Evolutionary conservation across 345 rosid genomes (phyloP), one percentile per base, ranked within the genome.

Genomic region (Aegle marmelos): DNA sequence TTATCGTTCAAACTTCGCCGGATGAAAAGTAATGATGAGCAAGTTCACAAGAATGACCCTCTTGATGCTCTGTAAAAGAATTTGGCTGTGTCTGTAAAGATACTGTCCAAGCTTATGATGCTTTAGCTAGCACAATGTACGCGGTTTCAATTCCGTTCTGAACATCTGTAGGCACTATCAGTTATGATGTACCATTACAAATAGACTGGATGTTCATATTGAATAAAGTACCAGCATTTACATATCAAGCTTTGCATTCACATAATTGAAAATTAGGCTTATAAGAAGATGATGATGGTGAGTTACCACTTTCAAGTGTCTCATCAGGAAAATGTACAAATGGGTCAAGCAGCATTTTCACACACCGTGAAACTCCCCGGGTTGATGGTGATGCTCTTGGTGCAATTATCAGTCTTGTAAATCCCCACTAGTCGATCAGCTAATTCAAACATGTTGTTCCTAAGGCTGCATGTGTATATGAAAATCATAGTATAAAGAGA

Each of bases 401-500:
- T 94, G 82, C 99, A 96, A 72, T 96, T 94, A 82, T 94, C 98
- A 6, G 99, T 94, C 84, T 96, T 96, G 85, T 94, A 94, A 78
- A 96, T 96, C 61, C 98, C 98, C 19, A 94, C 97, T 62, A 94
- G 90, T 67, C 97, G 90, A 87, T 93, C 98, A 7, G 98, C 98
- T 84, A 92, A 83, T 90, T 96, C 99, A 76, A 96, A 96, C 99
- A 96, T 96, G 88, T 96, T 96, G 91, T 96, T 96, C 78, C 98
- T 85, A 33, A 96, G 91, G 85, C 99, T 96, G 97, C 88, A 89
- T 21, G 58, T 37, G 27, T 22, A 34, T 27, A 45, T 45, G 4
- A 3, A 21, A 24, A 59, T 34, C 59, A 39, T 24, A 22, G 61
- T 19, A 13, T 11, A 59, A 14, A 45, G 14, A 22, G 16, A 17